phyloP scores from a whole-genome alignment of 2,329 filamentous ascomycete genomes.

The Diaporthe amygdali region DNA sequence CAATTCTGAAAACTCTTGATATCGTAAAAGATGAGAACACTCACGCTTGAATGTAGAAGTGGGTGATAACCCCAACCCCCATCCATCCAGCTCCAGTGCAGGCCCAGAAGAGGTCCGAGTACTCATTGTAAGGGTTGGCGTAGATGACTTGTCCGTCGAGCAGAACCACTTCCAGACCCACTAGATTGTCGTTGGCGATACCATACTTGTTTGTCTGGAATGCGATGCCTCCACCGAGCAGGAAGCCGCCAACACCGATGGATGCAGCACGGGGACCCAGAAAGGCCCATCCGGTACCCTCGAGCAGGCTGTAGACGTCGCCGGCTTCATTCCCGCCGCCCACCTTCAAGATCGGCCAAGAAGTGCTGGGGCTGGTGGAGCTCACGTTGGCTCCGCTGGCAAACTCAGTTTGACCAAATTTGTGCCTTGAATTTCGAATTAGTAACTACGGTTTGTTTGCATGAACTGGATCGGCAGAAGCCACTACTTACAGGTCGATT shows the following conservation, averaged over 20 bases:
- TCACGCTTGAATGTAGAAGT: conserved; percentile 23
- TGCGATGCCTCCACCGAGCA: conserved; percentile 19
- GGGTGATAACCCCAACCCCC: conserved; percentile 10
- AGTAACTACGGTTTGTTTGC: neutral
- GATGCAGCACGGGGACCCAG: conserved; percentile 18
- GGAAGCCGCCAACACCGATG: conserved; percentile 17
- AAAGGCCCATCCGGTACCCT: conserved; percentile 21
- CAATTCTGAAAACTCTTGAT: neutral
- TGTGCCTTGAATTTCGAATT: neutral
- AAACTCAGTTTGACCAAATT: conserved; percentile 9
- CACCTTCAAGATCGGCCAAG: conserved; percentile 21
- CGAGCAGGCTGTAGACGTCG: conserved; percentile 10
- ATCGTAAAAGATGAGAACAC: neutral
- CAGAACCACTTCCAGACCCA: conserved; percentile 19
- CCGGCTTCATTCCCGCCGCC: conserved; percentile 18
- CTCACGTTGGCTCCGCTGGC: conserved; percentile 4
- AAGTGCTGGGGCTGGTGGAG: conserved; percentile 1
- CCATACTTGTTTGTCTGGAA: conserved; percentile 19
- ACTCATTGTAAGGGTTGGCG: conserved; percentile 21
- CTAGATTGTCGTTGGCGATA: conserved; percentile 11
- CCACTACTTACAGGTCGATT: conserved; percentile 8
- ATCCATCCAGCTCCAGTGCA: conserved; percentile 22
- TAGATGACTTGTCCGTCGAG: conserved; percentile 19
- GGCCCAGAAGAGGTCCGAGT: conserved; percentile 20
- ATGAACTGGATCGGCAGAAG: neutral